phyloP scores from a whole-genome alignment of 2,329 filamentous ascomycete genomes.

The Talaromyces islandicus region DNA sequence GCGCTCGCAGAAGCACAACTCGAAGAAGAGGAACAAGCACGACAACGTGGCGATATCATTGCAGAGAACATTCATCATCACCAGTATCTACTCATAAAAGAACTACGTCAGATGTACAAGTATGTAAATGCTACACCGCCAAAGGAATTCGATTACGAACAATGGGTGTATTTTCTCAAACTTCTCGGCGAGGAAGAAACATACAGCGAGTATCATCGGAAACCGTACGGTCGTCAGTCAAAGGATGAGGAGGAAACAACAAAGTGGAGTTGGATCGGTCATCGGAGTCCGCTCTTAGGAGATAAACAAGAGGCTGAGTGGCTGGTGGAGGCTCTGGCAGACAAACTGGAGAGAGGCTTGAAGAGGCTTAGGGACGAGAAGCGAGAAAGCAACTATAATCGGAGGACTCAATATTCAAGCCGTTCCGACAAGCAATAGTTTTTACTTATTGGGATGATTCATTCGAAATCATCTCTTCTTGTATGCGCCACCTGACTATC shows the following conservation, averaged over 20 bases:
- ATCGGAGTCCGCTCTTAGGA: conserved; percentile 32
- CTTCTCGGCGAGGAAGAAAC: conserved; percentile 41
- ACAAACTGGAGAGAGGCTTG: conserved; percentile 33
- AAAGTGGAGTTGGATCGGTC: conserved; percentile 37
- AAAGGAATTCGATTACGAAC: conserved; percentile 34
- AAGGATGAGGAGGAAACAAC: background rate
- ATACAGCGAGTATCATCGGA: conserved; percentile 3
- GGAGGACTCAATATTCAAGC: background rate
- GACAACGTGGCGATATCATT: conserved; percentile 35
- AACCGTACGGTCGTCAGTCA: background rate
- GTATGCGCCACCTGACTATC: too few relatives aligned
- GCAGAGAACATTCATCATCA: conserved; percentile 47
- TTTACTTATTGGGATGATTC: too few relatives aligned
- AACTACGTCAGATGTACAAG: conserved; percentile 34
- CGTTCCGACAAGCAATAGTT: background rate
- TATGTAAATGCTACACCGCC: conserved; percentile 25
- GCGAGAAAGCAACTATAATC: background rate
- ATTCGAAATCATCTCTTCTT: too few relatives aligned
- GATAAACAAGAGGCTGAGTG: conserved; percentile 39
- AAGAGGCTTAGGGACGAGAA: conserved; percentile 19
- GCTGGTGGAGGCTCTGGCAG: conserved; percentile 34
- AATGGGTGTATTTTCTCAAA: conserved; percentile 46
- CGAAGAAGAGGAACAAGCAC: conserved; percentile 35
- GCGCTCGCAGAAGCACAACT: conserved; percentile 40
- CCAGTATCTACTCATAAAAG: conserved; percentile 32